Conservation (phyloP, 768 basidiomycete genomes). For the Suillus hirtellus region DNA sequence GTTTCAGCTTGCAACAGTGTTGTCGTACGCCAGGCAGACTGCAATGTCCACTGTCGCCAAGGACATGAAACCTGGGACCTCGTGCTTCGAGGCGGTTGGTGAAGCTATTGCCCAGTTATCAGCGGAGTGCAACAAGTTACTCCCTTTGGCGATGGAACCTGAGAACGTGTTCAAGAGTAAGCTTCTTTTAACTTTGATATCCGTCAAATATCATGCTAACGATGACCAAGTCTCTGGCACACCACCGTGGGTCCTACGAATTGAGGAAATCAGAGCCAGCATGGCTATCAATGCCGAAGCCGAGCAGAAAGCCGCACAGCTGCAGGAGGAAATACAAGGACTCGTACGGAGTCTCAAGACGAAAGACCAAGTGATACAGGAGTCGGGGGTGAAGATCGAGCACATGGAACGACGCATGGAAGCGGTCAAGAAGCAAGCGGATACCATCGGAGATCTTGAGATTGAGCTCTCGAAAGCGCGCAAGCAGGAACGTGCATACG, state of each 20-base stretch:
- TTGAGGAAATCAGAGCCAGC: constrained; percentile 79
- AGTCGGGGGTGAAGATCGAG: constrained; percentile 89
- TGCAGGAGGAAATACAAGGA: constrained; percentile 89
- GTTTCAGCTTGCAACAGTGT: constrained; percentile 72
- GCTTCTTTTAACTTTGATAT: constrained; percentile 3
- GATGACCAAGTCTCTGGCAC: constrained; percentile 60
- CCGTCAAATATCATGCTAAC: background rate
- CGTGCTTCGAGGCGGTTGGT: constrained; percentile 78
- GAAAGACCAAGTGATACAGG: constrained; percentile 91
- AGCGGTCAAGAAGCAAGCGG: constrained; percentile 86
- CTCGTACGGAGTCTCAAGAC: constrained; percentile 80
- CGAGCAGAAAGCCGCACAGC: constrained; percentile 80
- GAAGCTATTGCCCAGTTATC: constrained; percentile 68
- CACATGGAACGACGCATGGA: constrained; percentile 94
- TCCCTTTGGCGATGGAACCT: constrained; percentile 70
- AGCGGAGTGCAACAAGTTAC: constrained; percentile 66
- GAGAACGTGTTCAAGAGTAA: constrained; percentile 84
- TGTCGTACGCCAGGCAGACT: constrained; percentile 72
- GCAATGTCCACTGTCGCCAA: constrained; percentile 71
- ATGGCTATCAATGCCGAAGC: constrained; percentile 90
- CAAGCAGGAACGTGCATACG: constrained; percentile 88
- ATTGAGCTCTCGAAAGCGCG: constrained; percentile 73
- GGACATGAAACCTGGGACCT: constrained; percentile 60
- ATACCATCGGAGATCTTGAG: constrained; percentile 81
- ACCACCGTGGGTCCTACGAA: constrained; percentile 83